Evolutionary conservation across 306 rosid species (phyloP).

Genomic region (Dalbergia oliveri): DNA sequence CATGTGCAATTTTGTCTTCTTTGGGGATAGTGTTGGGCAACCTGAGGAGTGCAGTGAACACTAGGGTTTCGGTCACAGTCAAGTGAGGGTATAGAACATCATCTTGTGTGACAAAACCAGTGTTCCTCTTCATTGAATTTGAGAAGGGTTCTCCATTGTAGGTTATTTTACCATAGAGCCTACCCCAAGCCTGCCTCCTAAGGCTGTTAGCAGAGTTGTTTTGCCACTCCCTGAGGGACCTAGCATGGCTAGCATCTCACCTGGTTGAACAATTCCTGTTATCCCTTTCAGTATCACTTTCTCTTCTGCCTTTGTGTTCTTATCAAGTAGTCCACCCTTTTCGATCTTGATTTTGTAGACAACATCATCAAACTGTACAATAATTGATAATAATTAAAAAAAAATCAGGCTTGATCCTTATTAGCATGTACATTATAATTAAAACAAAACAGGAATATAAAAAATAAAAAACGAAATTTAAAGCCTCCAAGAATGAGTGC

Average conservation of each 20-base stretch:
- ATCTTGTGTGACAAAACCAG: conserved; percentile 81
- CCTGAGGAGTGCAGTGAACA: conserved; percentile 78
- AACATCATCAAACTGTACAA: conserved; percentile 68
- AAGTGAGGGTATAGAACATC: conserved; percentile 74
- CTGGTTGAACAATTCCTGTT: conserved; percentile 69
- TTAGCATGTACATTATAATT: background rate
- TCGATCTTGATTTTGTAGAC: conserved; percentile 57
- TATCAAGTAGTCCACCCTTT: conserved; percentile 42
- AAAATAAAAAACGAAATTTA: background rate
- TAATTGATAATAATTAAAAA: background rate
- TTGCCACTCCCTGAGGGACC: conserved; percentile 96
- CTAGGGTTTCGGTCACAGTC: conserved; percentile 73
- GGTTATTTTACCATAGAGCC: conserved; percentile 50
- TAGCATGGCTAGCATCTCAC: conserved; percentile 81
- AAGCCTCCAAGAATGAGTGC: background rate
- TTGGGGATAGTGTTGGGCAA: conserved; percentile 57
- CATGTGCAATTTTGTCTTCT: conserved; percentile 53
- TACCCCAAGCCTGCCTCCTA: conserved; percentile 73
- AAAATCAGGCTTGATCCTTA: background rate
- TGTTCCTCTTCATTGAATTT: conserved; percentile 62
- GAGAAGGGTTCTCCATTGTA: conserved; percentile 58
- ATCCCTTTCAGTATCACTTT: conserved; percentile 67
- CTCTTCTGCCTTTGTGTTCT: conserved; percentile 45
- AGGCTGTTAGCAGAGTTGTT: conserved; percentile 76
- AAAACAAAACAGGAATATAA: background rate